These are phyloP conservation scores for Diaporthe amygdali DNA, from an alignment of 2,329 filamentous ascomycete species.

Conservation along the genomic window DNA sequence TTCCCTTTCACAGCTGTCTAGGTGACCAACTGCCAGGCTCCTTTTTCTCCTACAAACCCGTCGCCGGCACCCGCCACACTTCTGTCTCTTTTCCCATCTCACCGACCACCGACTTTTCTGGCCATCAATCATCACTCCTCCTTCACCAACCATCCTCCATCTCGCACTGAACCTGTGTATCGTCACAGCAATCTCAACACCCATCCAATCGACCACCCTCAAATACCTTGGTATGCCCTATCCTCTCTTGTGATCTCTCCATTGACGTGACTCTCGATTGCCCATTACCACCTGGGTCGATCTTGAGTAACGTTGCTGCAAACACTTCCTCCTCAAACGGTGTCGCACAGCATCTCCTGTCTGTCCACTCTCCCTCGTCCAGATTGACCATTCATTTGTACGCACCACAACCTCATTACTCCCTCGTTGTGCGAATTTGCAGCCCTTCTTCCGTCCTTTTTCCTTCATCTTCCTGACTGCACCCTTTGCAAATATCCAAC, in stretches of 20 bases:
- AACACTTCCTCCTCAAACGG: constrained; percentile 24
- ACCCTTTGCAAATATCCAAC: background rate
- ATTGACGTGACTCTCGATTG: constrained; percentile 5
- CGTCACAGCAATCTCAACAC: constrained; percentile 15
- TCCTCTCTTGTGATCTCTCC: background rate
- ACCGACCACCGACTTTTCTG: background rate
- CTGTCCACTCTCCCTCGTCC: constrained; percentile 19
- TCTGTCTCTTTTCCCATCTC: background rate
- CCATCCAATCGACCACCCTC: background rate
- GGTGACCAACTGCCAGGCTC: background rate
- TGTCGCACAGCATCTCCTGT: constrained; percentile 24
- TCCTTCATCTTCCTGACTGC: background rate
- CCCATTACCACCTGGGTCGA: constrained; percentile 17
- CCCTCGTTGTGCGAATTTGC: background rate
- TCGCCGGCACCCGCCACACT: background rate
- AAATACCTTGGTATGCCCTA: constrained; percentile 17
- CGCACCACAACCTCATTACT: background rate
- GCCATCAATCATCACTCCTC: background rate
- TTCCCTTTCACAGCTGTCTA: background rate
- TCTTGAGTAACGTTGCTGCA: constrained; percentile 24
- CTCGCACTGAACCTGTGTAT: background rate
- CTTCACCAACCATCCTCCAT: background rate
- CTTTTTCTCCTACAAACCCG: background rate
- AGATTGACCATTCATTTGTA: constrained; percentile 8
- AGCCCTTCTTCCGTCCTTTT: background rate